Evolutionary conservation across 345 rosid species (phyloP).

Genomic region (Excoecaria cochinchinensis): DNA sequence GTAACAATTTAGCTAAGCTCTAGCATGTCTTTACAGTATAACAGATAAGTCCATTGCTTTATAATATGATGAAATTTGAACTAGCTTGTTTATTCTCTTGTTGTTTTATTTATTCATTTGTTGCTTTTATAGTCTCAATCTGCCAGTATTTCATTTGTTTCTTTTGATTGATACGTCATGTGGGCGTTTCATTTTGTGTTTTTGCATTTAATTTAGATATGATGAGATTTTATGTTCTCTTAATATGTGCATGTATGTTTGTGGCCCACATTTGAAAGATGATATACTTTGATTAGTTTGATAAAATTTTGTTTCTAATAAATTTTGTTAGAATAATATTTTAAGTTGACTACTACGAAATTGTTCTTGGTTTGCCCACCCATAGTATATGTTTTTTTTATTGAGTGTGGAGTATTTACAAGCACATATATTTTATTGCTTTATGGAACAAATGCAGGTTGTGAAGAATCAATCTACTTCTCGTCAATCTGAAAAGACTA

Average conservation of each 20-base stretch:
- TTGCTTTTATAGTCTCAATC: neutral
- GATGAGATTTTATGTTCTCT: neutral
- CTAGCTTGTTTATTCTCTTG: neutral
- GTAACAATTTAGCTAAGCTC: neutral
- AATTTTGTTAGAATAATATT: conserved; percentile 1
- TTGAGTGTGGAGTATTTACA: neutral
- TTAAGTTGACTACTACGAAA: neutral
- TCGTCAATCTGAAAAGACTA: conserved; percentile 56
- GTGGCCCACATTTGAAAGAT: neutral
- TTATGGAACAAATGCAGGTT: conserved; percentile 41
- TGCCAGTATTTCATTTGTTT: neutral
- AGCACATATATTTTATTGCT: conserved; percentile 16
- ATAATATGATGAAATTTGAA: neutral
- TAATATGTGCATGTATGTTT: neutral
- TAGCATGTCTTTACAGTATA: neutral
- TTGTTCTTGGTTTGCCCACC: neutral
- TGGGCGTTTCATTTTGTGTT: neutral
- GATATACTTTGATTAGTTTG: no score
- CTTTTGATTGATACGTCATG: neutral
- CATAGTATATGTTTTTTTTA: neutral
- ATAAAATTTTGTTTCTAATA: neutral
- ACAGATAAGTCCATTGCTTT: neutral
- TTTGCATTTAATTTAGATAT: neutral
- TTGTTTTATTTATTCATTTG: neutral
- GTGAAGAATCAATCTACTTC: conserved; percentile 58